These are phyloP conservation scores for Spiraea crenata DNA, from an alignment of 331 rosid genomes.

Conservation along the genomic window DNA sequence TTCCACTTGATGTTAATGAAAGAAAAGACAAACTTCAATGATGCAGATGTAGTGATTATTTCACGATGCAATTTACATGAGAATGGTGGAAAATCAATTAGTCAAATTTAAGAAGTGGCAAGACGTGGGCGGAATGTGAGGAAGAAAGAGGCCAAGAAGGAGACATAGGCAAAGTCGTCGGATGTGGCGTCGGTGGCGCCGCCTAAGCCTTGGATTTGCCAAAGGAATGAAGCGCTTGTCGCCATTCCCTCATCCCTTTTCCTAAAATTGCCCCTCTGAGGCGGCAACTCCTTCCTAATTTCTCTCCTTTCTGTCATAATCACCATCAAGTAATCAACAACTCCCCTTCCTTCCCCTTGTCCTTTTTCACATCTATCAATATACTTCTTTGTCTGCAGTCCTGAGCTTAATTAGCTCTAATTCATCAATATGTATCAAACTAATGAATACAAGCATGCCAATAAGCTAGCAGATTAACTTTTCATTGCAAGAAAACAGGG, in stretches of 20 bases:
- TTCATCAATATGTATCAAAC: no score
- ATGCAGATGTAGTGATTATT: no score
- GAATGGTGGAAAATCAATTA: background rate
- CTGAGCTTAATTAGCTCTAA: no score
- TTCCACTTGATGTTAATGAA: no score
- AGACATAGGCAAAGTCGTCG: conserved; percentile 64
- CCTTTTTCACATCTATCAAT: background rate
- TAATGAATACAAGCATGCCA: no score
- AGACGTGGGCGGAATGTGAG: background rate
- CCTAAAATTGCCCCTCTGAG: conserved; percentile 20
- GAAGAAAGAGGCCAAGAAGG: conserved; percentile 38
- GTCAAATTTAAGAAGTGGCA: background rate
- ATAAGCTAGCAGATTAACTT: no score
- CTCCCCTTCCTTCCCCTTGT: background rate
- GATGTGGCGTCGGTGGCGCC: conserved; percentile 62
- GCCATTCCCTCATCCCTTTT: conserved; percentile 14
- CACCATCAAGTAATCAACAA: background rate
- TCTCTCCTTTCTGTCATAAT: background rate
- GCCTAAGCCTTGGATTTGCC: conserved; percentile 86
- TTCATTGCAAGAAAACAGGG: no score
- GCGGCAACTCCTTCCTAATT: conserved; percentile 33
- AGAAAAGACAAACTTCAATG: no score
- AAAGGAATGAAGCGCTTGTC: conserved; percentile 76
- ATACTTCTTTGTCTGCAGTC: background rate
- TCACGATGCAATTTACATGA: background rate